Percentiles rank a stretch among this genome's conserved stretches.
Evolutionary conservation across 2,329 filamentous ascomycete species (phyloP).

Genomic region (Penicillium vulpinum): DNA sequence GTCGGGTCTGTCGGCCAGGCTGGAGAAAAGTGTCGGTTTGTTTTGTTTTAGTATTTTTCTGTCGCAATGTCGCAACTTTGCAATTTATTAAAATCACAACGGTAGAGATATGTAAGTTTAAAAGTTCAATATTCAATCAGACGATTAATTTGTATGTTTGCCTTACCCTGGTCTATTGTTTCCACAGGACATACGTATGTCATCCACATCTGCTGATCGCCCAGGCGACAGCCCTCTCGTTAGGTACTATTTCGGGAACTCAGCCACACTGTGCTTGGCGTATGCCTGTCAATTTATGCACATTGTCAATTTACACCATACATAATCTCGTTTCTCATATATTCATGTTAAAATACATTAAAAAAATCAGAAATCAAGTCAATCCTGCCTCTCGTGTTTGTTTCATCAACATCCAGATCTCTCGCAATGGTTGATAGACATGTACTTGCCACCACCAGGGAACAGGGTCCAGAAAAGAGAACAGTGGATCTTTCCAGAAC

Average conservation of each 20-base stretch:
- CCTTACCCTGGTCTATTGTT: background rate
- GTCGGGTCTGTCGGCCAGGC: background rate
- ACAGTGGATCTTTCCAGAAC: slow-evolving; percentile 58
- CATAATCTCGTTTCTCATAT: slow-evolving; percentile 13
- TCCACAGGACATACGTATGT: background rate
- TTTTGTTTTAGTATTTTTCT: background rate
- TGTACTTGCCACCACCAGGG: slow-evolving; percentile 61
- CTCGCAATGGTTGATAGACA: slow-evolving; percentile 54
- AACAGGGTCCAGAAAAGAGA: slow-evolving; percentile 56
- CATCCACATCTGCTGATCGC: slow-evolving; percentile 13
- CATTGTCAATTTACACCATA: no score
- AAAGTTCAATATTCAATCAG: background rate
- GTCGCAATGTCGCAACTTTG: background rate
- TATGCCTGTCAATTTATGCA: background rate
- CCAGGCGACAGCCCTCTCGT: slow-evolving; percentile 31
- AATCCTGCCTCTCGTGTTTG: slow-evolving; percentile 42
- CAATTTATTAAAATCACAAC: background rate
- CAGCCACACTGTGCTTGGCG: slow-evolving; percentile 20
- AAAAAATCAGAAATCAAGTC: background rate
- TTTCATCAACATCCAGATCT: slow-evolving; percentile 40
- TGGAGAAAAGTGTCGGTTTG: slow-evolving; percentile 1
- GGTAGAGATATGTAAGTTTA: background rate
- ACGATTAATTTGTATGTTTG: background rate
- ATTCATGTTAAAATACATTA: background rate
- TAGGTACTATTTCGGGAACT: slow-evolving; percentile 25